Percentiles rank a stretch among this genome's conserved stretches.
These are phyloP conservation scores for Polyrhizophydium stewartii DNA, from an alignment of 371 early-diverging fungal genomes.

Conservation along the genomic window DNA sequence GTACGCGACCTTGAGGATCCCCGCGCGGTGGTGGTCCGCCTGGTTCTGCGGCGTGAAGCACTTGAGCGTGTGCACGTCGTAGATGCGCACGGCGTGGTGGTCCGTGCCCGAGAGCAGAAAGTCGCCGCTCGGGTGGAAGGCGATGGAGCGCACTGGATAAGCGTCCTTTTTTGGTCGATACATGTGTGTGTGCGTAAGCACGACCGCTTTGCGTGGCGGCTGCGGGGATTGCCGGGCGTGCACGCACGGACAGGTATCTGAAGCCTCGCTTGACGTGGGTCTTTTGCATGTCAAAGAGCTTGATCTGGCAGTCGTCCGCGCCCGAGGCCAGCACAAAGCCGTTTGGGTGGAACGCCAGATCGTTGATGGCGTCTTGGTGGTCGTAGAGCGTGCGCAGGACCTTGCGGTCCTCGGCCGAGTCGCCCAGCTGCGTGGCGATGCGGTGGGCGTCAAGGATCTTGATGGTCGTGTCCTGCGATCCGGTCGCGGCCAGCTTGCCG, in stretches of 20 bases:
- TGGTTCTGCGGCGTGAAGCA: constrained; percentile 60
- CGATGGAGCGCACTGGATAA: constrained; percentile 47
- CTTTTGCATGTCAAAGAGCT: constrained; percentile 83
- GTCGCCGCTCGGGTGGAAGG: constrained; percentile 1
- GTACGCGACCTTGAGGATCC: constrained; percentile 50
- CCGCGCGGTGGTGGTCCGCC: constrained; percentile 55
- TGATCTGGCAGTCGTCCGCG: constrained; percentile 79
- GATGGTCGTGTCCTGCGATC: constrained; percentile 82
- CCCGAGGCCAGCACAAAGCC: constrained; percentile 84
- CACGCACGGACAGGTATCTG: constrained; percentile 69
- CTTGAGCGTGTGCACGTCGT: constrained; percentile 76
- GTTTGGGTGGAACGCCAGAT: constrained; percentile 89
- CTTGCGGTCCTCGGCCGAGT: constrained; percentile 44
- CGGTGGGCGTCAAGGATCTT: constrained; percentile 78
- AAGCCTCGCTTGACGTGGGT: constrained; percentile 76
- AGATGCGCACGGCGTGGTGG: constrained; percentile 72
- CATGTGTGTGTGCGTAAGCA: constrained; percentile 4
- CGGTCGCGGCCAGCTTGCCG: constrained; percentile 83
- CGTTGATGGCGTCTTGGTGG: constrained; percentile 76
- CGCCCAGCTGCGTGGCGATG: constrained; percentile 32
- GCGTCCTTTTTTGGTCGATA: constrained; percentile 54
- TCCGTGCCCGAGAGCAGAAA: constrained; percentile 52
- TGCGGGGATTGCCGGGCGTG: too few relatives aligned
- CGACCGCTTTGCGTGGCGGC: too few relatives aligned
- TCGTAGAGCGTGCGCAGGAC: constrained; percentile 87